A percentile compares a stretch with the other conserved stretches of the same genome.
These are phyloP conservation scores for Plasmodium blacklocki DNA, from an alignment of 169 alveolate genomes.

Conservation along the genomic window DNA sequence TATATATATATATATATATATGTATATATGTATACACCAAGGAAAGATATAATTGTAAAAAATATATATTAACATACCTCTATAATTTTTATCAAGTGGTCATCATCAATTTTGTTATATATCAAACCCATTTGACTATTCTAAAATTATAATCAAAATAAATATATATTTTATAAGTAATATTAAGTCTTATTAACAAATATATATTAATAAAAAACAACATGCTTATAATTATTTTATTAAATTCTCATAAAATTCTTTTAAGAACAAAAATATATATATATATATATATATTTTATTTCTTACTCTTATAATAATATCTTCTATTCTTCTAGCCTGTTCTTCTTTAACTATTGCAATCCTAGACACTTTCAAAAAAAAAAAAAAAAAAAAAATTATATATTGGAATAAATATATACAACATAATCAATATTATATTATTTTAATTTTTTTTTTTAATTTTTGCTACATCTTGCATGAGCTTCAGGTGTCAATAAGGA, in stretches of 20 bases:
- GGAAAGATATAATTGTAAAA: neutral
- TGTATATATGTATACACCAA: no score
- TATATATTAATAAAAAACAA: no score
- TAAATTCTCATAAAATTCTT: no score
- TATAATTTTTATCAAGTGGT: conserved; percentile 70
- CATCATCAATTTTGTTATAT: conserved; percentile 50
- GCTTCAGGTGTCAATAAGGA: conserved; percentile 74
- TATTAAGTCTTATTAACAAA: no score
- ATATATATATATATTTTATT: neutral
- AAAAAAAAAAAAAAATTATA: conserved; percentile 6
- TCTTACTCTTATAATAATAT: conserved; percentile 60
- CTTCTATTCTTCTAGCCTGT: conserved; percentile 64
- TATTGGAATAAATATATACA: neutral
- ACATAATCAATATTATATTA: neutral
- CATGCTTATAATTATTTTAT: no score
- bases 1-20: no score
- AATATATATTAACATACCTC: conserved; percentile 31
- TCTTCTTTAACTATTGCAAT: conserved; percentile 72
- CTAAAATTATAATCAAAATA: conserved; percentile 15
- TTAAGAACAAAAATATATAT: no score
- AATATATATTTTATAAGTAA: no score
- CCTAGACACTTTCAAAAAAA: conserved; percentile 65
- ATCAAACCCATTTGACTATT: conserved; percentile 73
- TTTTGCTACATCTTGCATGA: conserved; percentile 56
- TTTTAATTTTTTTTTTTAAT: neutral